A percentile compares a stretch with the other conserved stretches of the same genome.
Evolutionary conservation across 768 basidiomycete species (phyloP).

Genomic region (Guyanaporus albipodus): DNA sequence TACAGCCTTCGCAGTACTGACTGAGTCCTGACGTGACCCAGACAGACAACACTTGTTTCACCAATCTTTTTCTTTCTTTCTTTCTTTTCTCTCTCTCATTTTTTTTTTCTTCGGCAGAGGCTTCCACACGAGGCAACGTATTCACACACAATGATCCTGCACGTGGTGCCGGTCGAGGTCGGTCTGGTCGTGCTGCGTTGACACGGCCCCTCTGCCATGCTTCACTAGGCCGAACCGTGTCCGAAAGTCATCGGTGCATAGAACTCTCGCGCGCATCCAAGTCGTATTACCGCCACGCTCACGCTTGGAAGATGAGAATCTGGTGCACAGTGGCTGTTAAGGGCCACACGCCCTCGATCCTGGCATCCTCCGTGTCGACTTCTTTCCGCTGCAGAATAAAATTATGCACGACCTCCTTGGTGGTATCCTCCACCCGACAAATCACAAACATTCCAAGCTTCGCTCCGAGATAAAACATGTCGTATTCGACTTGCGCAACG

Average conservation of each 20-base stretch:
- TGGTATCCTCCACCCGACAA: constrained; percentile 17
- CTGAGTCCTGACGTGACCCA: too few species aligned
- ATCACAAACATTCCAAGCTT: constrained; percentile 27
- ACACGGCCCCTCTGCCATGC: too few species aligned
- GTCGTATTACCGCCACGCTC: too few species aligned
- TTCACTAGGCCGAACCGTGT: too few species aligned
- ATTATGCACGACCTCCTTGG: constrained; percentile 25
- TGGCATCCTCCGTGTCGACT: constrained; percentile 27
- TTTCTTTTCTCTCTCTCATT: too few species aligned
- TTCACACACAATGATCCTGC: constrained; percentile 5
- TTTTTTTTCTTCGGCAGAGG: background rate
- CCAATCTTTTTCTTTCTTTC: too few species aligned
- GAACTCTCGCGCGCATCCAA: too few species aligned
- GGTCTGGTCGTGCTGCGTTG: background rate
- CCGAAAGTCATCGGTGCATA: too few species aligned
- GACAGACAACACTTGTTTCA: too few species aligned
- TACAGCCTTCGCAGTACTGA: background rate
- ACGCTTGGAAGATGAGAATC: constrained; percentile 28
- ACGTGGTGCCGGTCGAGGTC: background rate
- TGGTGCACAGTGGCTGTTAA: constrained; percentile 29
- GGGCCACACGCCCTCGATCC: constrained; percentile 28
- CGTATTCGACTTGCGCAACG: constrained; percentile 22
- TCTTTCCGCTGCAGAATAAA: constrained; percentile 31
- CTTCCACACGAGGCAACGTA: constrained; percentile 9
- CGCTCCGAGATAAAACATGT: constrained; percentile 30